Base-by-base conservation (phyloP, 495 filamentous ascomycete species). In the Xylaria bambusicola region DNA sequence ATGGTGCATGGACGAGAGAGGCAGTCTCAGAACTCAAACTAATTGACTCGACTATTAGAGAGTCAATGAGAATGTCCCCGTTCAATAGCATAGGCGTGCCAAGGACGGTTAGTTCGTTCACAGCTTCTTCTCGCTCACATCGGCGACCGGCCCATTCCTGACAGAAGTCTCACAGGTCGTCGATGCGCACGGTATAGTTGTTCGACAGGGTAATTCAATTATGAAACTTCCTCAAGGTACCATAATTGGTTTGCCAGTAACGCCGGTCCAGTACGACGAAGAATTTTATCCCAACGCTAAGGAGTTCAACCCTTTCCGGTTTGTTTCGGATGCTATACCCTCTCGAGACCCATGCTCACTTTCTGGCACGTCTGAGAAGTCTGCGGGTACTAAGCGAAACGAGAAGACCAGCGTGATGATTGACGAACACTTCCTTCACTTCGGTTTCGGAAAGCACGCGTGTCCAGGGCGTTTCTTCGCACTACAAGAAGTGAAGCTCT, bases 401-500 rank as follows among this genome's bases (percentile, higher is more conserved):
- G 18, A 7, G 13, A 71, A 72, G 55, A 46, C 63, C 6, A 64
- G 62, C 35, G 60, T 63, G 1, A 63, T 55, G 1, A 66, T 67
- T 13, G 68, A 66, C 52, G 56, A 49, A 12, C 59, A 66, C 1
- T 72, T 61, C 38, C 45, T 73, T 4, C 61, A 63, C 0, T 74
- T 74, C 56, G 72, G 72, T 9, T 64, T 66, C 38, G 65, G 68
- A 13, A 46, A 61, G 1, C 59, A 68, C 21, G 61, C 68, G 2
- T 75, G 75, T 50, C 74, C 74, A 2, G 74, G 75, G 0, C 64
- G 74, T 1, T 76, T 75, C 64, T 76, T 77, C 46, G 74, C 71
- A 3, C 47, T 66, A 2, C 59, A 65, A 36, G 74, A 77, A 58
- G 53, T 78, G 6, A 77, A 77, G 69, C 38, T 73, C 8, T 62